phyloP scores from a whole-genome alignment of 2,329 filamentous ascomycete species.

The Colletotrichum higginsianum region DNA sequence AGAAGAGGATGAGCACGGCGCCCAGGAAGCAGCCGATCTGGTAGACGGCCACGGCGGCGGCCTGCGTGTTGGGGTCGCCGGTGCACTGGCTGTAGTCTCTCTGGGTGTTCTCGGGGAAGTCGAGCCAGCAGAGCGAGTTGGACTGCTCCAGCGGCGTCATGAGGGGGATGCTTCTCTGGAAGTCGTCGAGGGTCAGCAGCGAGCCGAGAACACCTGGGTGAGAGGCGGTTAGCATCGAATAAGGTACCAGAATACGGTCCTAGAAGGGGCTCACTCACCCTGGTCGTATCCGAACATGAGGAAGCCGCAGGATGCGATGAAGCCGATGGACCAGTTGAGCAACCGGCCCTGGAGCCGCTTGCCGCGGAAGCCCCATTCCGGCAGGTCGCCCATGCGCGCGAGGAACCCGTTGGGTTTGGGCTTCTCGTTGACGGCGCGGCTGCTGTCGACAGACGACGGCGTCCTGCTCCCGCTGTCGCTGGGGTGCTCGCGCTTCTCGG shows the following conservation, averaged over 20 bases:
- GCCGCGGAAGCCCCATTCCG: constrained; percentile 47
- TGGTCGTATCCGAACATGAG: constrained; percentile 51
- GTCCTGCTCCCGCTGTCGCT: constrained; percentile 25
- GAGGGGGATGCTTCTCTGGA: constrained; percentile 46
- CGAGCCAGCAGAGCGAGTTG: constrained; percentile 47
- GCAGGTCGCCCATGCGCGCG: constrained; percentile 45
- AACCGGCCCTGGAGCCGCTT: constrained; percentile 44
- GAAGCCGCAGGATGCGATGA: constrained; percentile 50
- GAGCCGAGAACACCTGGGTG: constrained; percentile 47
- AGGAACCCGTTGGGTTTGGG: constrained; percentile 30
- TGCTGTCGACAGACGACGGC: constrained; percentile 28
- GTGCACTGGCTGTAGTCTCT: constrained; percentile 46
- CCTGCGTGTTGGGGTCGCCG: constrained; percentile 49
- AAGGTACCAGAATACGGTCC: not conserved
- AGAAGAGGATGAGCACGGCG: constrained; percentile 49
- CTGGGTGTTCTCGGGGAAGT: constrained; percentile 38
- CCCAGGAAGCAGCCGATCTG: constrained; percentile 50
- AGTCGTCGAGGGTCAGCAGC: constrained; percentile 48
- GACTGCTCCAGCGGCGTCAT: constrained; percentile 48
- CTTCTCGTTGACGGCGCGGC: constrained; percentile 22
- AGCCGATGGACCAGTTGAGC: constrained; percentile 49
- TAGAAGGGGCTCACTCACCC: not conserved
- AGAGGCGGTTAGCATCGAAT: not conserved
- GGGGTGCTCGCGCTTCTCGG: constrained; percentile 32
- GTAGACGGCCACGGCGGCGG: constrained; percentile 48